Evolutionary conservation across 164 flowering plant species (phyloP), one percentile per base, ranked within the genome.

Genomic region (Euptelea pleiosperma): DNA sequence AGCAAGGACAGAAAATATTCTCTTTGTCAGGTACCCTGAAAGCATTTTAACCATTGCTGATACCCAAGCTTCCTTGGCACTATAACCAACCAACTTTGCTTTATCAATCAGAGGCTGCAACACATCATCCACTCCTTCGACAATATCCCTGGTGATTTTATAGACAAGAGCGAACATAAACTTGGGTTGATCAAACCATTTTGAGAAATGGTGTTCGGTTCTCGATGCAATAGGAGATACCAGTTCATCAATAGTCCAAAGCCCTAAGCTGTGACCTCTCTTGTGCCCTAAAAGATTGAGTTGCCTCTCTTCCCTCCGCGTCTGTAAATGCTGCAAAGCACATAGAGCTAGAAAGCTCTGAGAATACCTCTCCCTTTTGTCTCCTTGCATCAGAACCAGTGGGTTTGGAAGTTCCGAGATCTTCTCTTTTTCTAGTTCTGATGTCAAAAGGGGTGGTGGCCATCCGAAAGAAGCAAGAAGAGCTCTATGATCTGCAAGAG

Each of bases 51-150:
- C 72, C 86, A 86, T 86, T 49, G 87, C 73, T 12, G 70, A 78
- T 18, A 86, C 83, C 93, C 87, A 84, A 48, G 79, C 87, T 70
- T 82, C 93, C 56, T 59, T 76, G 41, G 81, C 84, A 72, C 87
- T 82, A 57, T 22, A 80, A 57, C 83, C 73, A 6, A 61, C 50
- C 34, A 86, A 61, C 57, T 75, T 75, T 44, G 87, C 89, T 64
- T 53, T 69, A 67, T 82, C 93, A 50, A 84, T 79, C 53, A 86
- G 66, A 61, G 93, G 89, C 66, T 83, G 87, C 71, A 86, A 75
- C 49, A 79, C 66, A 63, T 80, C 79, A 61, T 84, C 86, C 12
- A 84, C 60, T 37, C 79, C 84, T 25, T 24, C 71, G 28, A 73
- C 55, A 50, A 75, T 76, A 67, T 79, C 80, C 50, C 73, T 59